phyloP scores from a whole-genome alignment of 768 basidiomycete species.

The Auricularia sp. region DNA sequence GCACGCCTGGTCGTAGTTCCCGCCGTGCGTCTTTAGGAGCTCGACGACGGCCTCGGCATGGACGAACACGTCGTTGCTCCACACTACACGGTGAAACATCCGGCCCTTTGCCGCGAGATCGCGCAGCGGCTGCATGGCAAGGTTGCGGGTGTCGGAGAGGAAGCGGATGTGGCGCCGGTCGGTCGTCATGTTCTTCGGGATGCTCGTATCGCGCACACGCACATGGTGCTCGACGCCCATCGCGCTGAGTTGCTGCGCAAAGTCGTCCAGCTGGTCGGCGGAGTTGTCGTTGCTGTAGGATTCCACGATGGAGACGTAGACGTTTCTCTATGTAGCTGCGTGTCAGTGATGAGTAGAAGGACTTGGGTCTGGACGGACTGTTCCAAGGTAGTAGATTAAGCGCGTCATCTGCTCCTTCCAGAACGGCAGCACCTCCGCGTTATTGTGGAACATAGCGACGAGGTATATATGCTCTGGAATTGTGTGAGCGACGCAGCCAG shows the following conservation, averaged over 20 bases:
- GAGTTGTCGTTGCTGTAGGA: slow-evolving; percentile 26
- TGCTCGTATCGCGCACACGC: slow-evolving; percentile 18
- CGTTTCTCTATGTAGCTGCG: slow-evolving; percentile 19
- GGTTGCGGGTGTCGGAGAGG: slow-evolving; percentile 31
- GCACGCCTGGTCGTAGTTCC: slow-evolving; percentile 34
- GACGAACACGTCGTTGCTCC: slow-evolving; percentile 33
- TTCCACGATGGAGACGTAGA: slow-evolving; percentile 34
- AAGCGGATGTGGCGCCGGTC: slow-evolving; percentile 23
- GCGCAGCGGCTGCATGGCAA: slow-evolving; percentile 29
- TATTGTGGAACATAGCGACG: slow-evolving; percentile 33
- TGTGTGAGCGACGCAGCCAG: neutral
- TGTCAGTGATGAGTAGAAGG: neutral
- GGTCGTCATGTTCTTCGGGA: slow-evolving; percentile 4
- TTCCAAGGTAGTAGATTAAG: slow-evolving; percentile 28
- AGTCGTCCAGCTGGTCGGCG: slow-evolving; percentile 20
- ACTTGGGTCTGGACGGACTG: slow-evolving; percentile 4
- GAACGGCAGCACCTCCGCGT: slow-evolving; percentile 27
- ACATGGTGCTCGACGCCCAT: slow-evolving; percentile 22
- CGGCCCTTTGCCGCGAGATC: slow-evolving; percentile 15
- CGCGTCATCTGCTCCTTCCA: slow-evolving; percentile 28
- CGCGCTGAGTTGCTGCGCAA: slow-evolving; percentile 16
- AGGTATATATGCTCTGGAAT: slow-evolving; percentile 23
- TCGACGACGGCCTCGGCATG: slow-evolving; percentile 31
- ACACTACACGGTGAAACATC: slow-evolving; percentile 27
- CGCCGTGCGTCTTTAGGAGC: slow-evolving; percentile 27